A percentile compares a stretch with the other conserved stretches of the same genome.
phyloP scores from a whole-genome alignment of 2,329 filamentous ascomycete genomes.

The Microcyclosporella mali region DNA sequence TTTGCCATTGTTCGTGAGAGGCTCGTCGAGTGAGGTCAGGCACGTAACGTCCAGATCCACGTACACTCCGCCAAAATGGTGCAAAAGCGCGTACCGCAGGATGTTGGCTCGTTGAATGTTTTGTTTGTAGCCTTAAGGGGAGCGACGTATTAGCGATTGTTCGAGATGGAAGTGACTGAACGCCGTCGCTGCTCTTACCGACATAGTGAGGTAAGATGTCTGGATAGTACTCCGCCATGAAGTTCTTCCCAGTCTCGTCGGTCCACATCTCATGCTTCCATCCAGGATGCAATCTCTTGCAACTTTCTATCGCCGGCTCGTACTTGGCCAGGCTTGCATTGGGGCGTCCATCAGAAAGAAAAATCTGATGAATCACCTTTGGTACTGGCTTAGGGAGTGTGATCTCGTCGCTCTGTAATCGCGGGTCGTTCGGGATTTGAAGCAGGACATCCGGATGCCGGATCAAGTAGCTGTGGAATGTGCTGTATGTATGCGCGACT shows the following conservation, averaged over 20 bases:
- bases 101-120: slow-evolving; percentile 28
- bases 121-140: no score
- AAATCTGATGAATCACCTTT: slow-evolving; percentile 26
- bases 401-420: slow-evolving; percentile 1
- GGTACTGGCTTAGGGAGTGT: slow-evolving; percentile 11
- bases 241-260: slow-evolving; percentile 17
- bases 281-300: slow-evolving; percentile 18
- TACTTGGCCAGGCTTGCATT: slow-evolving; percentile 18
- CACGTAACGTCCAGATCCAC: slow-evolving; percentile 27
- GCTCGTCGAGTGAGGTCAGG: slow-evolving; percentile 17
- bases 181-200: no score
- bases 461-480: slow-evolving; percentile 15
- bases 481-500: slow-evolving; percentile 20
- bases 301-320: slow-evolving; percentile 17
- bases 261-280: slow-evolving; percentile 24
- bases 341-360: slow-evolving; percentile 15
- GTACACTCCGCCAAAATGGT: slow-evolving; percentile 27
- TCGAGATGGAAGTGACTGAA: no score
- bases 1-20: slow-evolving; percentile 2
- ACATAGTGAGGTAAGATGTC: slow-evolving; percentile 20
- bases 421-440: slow-evolving; percentile 10
- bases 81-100: slow-evolving; percentile 25
- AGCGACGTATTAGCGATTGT: no score
- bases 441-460: slow-evolving; percentile 17
- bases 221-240: slow-evolving; percentile 23